A percentile compares a stretch with the other conserved stretches of the same genome.
Evolutionary conservation across 2,329 filamentous ascomycete genomes (phyloP).

Genomic region (Arthrobotrys musiformis): DNA sequence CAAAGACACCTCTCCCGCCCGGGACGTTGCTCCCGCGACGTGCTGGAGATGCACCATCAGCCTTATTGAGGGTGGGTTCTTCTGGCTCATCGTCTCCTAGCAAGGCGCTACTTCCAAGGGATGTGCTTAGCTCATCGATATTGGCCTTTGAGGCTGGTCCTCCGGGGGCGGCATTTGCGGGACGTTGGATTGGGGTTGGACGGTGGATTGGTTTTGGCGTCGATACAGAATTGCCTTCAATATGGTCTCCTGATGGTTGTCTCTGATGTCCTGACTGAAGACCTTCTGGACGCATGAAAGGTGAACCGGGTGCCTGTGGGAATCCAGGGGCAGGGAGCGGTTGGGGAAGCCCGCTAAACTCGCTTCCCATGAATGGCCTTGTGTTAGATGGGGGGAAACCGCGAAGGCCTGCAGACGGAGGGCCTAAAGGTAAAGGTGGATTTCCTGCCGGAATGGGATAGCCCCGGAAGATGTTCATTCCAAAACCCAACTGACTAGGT

Average conservation of each 20-base stretch:
- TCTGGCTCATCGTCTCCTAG: slow-evolving; percentile 79
- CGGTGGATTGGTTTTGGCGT: slow-evolving; percentile 75
- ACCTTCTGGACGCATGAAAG: slow-evolving; percentile 47
- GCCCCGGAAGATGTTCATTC: slow-evolving; percentile 67
- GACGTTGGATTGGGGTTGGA: slow-evolving; percentile 87
- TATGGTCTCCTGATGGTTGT: slow-evolving; percentile 42
- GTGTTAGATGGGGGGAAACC: slow-evolving; percentile 33
- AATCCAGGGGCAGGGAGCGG: slow-evolving; percentile 21
- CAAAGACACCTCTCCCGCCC: slow-evolving; percentile 65
- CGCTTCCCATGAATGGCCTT: slow-evolving; percentile 38
- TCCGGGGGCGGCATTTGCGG: slow-evolving; percentile 74
- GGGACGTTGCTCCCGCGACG: slow-evolving; percentile 68
- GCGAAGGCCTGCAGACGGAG: slow-evolving; percentile 45
- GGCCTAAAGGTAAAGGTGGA: slow-evolving; percentile 57
- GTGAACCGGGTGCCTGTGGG: slow-evolving; percentile 32
- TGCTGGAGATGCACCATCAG: slow-evolving; percentile 61
- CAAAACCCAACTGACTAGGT: slow-evolving; percentile 67
- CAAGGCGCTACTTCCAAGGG: slow-evolving; percentile 89
- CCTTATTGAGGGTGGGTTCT: slow-evolving; percentile 65
- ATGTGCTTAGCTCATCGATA: slow-evolving; percentile 77
- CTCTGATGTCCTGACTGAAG: slow-evolving; percentile 40
- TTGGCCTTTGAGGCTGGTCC: slow-evolving; percentile 61
- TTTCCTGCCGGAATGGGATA: slow-evolving; percentile 68
- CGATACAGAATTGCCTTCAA: slow-evolving; percentile 55
- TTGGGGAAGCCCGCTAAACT: slow-evolving; percentile 29